These are phyloP conservation scores for Senna tora DNA, from an alignment of 306 rosid genomes.

Conservation along the genomic window DNA sequence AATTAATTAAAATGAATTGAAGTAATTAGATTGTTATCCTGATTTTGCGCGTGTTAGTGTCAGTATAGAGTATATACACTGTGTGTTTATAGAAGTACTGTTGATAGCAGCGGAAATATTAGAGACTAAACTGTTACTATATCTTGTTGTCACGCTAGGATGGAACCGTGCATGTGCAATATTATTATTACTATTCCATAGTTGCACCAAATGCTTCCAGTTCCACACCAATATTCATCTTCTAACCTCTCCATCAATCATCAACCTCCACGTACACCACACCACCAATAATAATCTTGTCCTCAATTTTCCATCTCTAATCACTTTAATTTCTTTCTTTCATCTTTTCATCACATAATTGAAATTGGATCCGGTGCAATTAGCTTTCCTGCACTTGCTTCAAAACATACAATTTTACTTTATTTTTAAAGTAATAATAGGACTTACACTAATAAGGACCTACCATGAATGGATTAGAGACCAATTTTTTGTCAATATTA, in stretches of 20 bases:
- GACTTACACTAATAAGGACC: too few species aligned
- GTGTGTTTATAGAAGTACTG: conserved; percentile 1
- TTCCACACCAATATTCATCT: conserved; percentile 21
- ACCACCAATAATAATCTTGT: conserved; percentile 37
- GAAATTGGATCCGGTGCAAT: too few species aligned
- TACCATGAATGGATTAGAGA: too few species aligned
- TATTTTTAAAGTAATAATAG: too few species aligned
- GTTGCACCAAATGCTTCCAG: conserved; percentile 58
- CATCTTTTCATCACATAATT: background rate
- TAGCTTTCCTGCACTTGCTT: too few species aligned
- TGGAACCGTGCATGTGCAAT: conserved; percentile 72
- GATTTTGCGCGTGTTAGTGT: background rate
- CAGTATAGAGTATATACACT: too few species aligned
- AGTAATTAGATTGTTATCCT: too few species aligned
- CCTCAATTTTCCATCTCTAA: conserved; percentile 38
- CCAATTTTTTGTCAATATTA: too few species aligned
- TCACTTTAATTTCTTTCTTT: conserved; percentile 12
- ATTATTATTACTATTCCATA: background rate
- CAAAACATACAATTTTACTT: too few species aligned
- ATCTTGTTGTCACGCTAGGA: conserved; percentile 46
- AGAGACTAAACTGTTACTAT: conserved; percentile 23
- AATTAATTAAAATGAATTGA: too few species aligned
- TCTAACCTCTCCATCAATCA: conserved; percentile 44
- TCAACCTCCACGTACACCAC: conserved; percentile 56
- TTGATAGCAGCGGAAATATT: background rate